Evolutionary conservation across 2,329 filamentous ascomycete genomes (phyloP), one percentile per base, ranked within the genome.

Genomic region (Aspergillus neoniger): DNA sequence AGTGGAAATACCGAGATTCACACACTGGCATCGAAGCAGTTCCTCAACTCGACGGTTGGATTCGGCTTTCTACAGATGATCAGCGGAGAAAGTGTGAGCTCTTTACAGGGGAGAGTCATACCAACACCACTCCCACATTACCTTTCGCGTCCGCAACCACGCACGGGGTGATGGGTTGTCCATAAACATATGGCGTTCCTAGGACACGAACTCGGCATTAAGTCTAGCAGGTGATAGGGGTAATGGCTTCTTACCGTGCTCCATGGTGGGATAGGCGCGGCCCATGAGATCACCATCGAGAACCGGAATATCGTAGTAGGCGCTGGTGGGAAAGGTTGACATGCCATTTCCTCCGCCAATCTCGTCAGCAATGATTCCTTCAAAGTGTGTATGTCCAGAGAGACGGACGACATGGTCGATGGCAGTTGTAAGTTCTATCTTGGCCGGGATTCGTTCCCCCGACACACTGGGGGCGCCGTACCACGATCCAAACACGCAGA

Each of bases 251-350:
- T 12, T 44, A 44, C 12, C 60, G n/a, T 67, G 64, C 41, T 62
- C 63, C 21, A 66, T 55, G 6, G 60, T 66, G 1, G 80, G 80
- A 63, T 80, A 81, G 6, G 79, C 80, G 17, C 79, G 69, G 9
- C 79, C 79, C 80, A 81, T 81, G 69, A 78, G 76, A 60, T 81
- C 80, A 3, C 75, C 79, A 55, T 81, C 79, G 4, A 80, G 72
- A 21, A 76, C 75, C 0, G 79, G 78, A 9, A 79, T 66, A 47
- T 79, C 71, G 48, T 71, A 72, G 21, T 67, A 60, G 38, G 65
- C 69, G 47, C 69, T 65, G 6, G 63, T 69, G 41, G 63, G 72
- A 64, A 66, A 71, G 28, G 60, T 73, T 54, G 64, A 65, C 15
- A 74, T 48, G 1, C 79, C 79, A 61, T 81, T 81, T 0, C 74